Percentiles rank a stretch among this genome's conserved stretches.
These are phyloP conservation scores for Sugiyamaella pinicola DNA, from an alignment of 1,139 yeast genomes.

Conservation along the genomic window DNA sequence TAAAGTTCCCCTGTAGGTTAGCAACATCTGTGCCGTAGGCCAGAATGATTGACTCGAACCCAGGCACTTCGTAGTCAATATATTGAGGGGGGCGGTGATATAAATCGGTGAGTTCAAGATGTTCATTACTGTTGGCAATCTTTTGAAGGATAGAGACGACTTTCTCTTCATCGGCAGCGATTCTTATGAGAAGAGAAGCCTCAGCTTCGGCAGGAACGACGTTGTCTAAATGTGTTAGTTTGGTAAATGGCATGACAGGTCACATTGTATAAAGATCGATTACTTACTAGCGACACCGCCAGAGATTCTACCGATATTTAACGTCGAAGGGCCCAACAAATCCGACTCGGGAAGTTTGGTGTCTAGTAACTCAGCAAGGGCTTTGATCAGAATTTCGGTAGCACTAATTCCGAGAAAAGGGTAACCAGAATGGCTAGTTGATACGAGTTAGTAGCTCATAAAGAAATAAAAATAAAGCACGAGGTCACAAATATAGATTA, in stretches of 20 bases:
- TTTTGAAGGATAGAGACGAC: slow-evolving; percentile 45
- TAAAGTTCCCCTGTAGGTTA: slow-evolving; percentile 45
- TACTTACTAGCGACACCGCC: slow-evolving; percentile 55
- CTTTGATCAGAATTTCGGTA: slow-evolving; percentile 56
- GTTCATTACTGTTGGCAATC: slow-evolving; percentile 40
- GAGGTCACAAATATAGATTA: too few relatives aligned
- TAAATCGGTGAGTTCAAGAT: slow-evolving; percentile 36
- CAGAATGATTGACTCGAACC: slow-evolving; percentile 58
- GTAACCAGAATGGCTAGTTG: slow-evolving; percentile 60
- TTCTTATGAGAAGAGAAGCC: slow-evolving; percentile 56
- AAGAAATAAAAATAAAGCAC: too few relatives aligned
- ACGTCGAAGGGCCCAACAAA: slow-evolving; percentile 60
- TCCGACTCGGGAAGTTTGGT: slow-evolving; percentile 53
- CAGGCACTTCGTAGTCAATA: slow-evolving; percentile 62
- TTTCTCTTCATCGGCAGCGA: slow-evolving; percentile 51
- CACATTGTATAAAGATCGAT: background rate
- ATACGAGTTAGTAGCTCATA: background rate
- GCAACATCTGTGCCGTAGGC: slow-evolving; percentile 72
- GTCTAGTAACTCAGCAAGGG: slow-evolving; percentile 48
- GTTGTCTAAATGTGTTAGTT: slow-evolving; percentile 44
- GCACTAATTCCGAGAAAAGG: slow-evolving; percentile 71
- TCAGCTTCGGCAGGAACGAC: slow-evolving; percentile 63
- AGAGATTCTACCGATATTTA: slow-evolving; percentile 59
- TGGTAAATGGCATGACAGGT: background rate
- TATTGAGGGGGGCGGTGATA: slow-evolving; percentile 47